Evolutionary conservation across 495 filamentous ascomycete genomes (phyloP).

Genomic region (Aspergillus taichungensis): DNA sequence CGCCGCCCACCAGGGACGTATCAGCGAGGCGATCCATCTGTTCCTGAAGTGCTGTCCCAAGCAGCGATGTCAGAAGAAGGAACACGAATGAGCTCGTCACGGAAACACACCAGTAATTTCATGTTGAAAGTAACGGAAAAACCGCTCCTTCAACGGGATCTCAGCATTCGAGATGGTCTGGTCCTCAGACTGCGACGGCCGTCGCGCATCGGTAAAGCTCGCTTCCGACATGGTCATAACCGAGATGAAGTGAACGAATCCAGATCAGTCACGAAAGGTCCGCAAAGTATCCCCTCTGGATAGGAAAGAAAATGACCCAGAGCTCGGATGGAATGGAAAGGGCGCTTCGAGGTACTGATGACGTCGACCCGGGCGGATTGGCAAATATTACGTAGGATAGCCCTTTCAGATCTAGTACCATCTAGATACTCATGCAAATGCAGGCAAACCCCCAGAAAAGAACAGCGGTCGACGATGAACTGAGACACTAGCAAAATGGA

Average conservation of each 20-base stretch:
- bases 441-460: neutral
- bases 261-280: too few species aligned
- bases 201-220: constrained; percentile 21
- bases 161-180: constrained; percentile 34
- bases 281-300: too few species aligned
- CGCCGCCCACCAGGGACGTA: constrained; percentile 43
- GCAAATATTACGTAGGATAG: neutral
- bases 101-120: constrained; percentile 52
- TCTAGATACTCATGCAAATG: neutral
- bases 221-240: constrained; percentile 23
- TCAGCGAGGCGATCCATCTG: constrained; percentile 49
- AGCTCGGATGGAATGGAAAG: neutral
- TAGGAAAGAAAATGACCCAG: too few species aligned
- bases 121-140: constrained; percentile 72
- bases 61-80: constrained; percentile 8
- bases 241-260: neutral
- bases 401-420: too few species aligned
- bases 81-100: constrained; percentile 4
- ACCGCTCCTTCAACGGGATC: constrained; percentile 55
- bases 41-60: constrained; percentile 46
- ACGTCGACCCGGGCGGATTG: constrained; percentile 12
- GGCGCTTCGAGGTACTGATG: constrained; percentile 13
- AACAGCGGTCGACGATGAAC: neutral
- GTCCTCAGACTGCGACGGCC: constrained; percentile 30
- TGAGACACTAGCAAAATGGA: too few species aligned